Conservation (phyloP, 2,329 filamentous ascomycete species). For the Aspergillus ochraceus region DNA sequence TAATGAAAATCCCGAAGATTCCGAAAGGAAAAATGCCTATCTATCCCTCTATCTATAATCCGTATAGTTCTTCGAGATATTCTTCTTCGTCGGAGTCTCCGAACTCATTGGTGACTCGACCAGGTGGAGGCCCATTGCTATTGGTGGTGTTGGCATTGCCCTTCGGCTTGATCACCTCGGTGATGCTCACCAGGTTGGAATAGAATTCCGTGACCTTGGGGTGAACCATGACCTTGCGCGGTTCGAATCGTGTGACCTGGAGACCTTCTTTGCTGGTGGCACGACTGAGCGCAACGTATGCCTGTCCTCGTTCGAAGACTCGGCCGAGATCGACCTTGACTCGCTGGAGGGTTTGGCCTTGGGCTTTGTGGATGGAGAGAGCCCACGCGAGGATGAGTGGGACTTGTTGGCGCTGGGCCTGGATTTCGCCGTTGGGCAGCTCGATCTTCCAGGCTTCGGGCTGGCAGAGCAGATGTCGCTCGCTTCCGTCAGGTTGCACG, state of each 20-base stretch:
- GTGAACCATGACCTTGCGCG: slow-evolving; percentile 90
- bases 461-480: slow-evolving; percentile 74
- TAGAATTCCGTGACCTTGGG: slow-evolving; percentile 85
- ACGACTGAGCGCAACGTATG: slow-evolving; percentile 92
- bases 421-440: slow-evolving; percentile 89
- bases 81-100: background rate
- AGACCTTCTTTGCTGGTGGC: slow-evolving; percentile 84
- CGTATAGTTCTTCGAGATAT: background rate
- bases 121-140: slow-evolving; percentile 28
- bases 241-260: slow-evolving; percentile 85
- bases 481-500: slow-evolving; percentile 72
- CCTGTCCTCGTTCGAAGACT: slow-evolving; percentile 96
- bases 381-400: slow-evolving; percentile 96
- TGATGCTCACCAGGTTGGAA: slow-evolving; percentile 73
- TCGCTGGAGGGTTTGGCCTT: slow-evolving; percentile 88
- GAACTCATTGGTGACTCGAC: background rate
- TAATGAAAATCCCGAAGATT: no score
- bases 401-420: slow-evolving; percentile 78
- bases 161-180: slow-evolving; percentile 47
- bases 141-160: slow-evolving; percentile 22
- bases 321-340: slow-evolving; percentile 92
- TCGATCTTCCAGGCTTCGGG: slow-evolving; percentile 96
- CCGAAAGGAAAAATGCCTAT: background rate
- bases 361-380: slow-evolving; percentile 95
- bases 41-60: background rate